A percentile compares a stretch with the other conserved stretches of the same genome.
These are phyloP conservation scores for Kwoniella shivajii DNA, from an alignment of 1,284 basidiomycete species.

Conservation along the genomic window DNA sequence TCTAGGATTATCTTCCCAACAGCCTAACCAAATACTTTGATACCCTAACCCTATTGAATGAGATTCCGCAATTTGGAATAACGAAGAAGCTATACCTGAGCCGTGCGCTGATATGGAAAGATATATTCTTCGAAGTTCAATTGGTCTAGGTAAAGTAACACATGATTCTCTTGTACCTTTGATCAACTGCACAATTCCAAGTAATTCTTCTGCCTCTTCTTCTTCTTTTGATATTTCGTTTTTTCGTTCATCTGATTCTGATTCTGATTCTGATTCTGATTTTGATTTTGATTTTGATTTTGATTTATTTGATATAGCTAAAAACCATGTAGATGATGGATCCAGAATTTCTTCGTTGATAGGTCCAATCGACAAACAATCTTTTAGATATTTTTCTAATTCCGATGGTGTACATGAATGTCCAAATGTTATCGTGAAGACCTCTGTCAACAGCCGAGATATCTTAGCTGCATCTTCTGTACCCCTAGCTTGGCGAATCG, in stretches of 20 bases:
- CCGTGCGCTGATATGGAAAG: conserved; percentile 34
- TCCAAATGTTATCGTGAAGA: background rate
- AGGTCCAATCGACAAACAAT: background rate
- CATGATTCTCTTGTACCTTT: conserved; percentile 10
- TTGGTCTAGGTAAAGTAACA: conserved; percentile 7
- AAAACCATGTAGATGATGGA: background rate
- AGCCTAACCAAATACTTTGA: conserved; percentile 38
- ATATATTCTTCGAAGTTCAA: conserved; percentile 35
- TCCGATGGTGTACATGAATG: background rate
- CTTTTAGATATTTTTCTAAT: background rate
- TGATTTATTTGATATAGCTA: background rate
- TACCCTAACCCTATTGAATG: conserved; percentile 22
- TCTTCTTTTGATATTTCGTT: too few relatives aligned
- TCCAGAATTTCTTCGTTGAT: background rate
- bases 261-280: too few relatives aligned
- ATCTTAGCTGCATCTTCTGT: background rate
- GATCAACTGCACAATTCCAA: conserved; percentile 12
- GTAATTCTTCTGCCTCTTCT: too few relatives aligned
- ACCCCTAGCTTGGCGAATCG: background rate
- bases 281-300: too few relatives aligned
- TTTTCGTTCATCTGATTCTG: background rate
- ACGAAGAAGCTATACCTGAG: conserved; percentile 21
- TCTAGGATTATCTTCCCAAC: conserved; percentile 37
- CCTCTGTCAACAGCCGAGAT: background rate
- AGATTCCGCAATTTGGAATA: conserved; percentile 24